phyloP scores from a whole-genome alignment of 1,139 yeast genomes.

The Geotrichum siamense region DNA sequence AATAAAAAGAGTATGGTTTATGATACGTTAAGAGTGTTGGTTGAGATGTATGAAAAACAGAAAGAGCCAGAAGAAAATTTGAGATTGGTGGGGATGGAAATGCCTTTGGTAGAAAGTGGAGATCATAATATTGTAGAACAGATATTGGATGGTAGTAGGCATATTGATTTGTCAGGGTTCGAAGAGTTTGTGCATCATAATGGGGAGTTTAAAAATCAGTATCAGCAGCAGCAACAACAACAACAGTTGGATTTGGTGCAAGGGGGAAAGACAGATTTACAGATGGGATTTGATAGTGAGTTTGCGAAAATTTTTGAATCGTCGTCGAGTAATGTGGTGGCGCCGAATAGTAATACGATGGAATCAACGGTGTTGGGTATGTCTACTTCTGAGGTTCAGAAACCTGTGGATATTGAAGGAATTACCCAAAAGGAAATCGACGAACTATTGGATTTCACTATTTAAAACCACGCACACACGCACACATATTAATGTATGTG shows the following conservation, averaged over 20 bases:
- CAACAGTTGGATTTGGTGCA: not conserved
- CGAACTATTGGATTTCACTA: not conserved
- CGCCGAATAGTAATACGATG: not conserved
- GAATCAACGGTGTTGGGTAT: not conserved
- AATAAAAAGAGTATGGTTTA: slow-evolving; percentile 1
- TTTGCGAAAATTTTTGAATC: slow-evolving; percentile 1
- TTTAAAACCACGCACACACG: too few relatives aligned
- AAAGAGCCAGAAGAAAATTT: not conserved
- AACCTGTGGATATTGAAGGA: not conserved
- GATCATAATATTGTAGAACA: not conserved
- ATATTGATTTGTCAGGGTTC: not conserved
- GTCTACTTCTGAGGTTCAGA: not conserved
- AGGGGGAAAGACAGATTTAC: not conserved
- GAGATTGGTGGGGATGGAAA: not conserved
- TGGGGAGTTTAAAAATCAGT: not conserved
- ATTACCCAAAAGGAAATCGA: slow-evolving; percentile 1
- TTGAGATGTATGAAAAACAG: slow-evolving; percentile 6
- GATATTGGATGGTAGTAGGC: slow-evolving; percentile 1
- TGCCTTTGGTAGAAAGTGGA: not conserved
- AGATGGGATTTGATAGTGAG: not conserved
- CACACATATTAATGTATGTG: too few relatives aligned
- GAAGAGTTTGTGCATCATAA: slow-evolving; percentile 2
- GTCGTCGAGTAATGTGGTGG: too few relatives aligned
- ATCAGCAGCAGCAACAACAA: not conserved
- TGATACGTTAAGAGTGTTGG: slow-evolving; percentile 3